Conservation (phyloP, 306 rosid species). For the Citrullus mucosospermus region DNA sequence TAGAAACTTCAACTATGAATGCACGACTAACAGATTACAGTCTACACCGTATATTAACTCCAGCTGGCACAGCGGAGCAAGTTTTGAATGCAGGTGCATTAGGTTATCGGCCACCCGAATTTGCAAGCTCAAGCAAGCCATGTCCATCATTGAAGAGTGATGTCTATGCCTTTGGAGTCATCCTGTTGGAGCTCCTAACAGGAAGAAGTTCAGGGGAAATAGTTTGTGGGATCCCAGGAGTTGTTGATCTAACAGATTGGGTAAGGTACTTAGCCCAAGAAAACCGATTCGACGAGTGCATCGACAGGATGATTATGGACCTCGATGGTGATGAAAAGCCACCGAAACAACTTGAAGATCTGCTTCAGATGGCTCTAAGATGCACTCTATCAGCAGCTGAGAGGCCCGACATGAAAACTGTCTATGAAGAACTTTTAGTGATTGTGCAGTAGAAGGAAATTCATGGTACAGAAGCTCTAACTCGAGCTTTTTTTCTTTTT, state of each 20-base stretch:
- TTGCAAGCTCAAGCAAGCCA: constrained; percentile 54
- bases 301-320: constrained; percentile 40
- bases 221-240: constrained; percentile 40
- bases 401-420: constrained; percentile 59
- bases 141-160: constrained; percentile 70
- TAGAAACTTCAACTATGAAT: constrained; percentile 33
- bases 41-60: constrained; percentile 57
- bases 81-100: constrained; percentile 60
- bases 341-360: constrained; percentile 28
- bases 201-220: constrained; percentile 54
- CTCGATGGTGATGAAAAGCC: constrained; percentile 6
- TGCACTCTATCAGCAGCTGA: constrained; percentile 67
- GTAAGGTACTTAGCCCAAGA: constrained; percentile 39
- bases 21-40: constrained; percentile 54
- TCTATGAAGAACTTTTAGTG: constrained; percentile 47
- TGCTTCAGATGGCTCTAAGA: constrained; percentile 54
- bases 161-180: constrained; percentile 65
- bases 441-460: constrained; percentile 17
- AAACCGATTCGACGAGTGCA: constrained; percentile 41
- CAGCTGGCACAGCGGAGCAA: constrained; percentile 66
- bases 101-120: constrained; percentile 75
- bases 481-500: not conserved
- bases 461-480: constrained; percentile 14
- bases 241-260: constrained; percentile 57
- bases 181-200: constrained; percentile 62